Percentiles rank a stretch among this genome's conserved stretches.
These are phyloP conservation scores for Prasinococcaceae sp. DNA, from an alignment of 139 green algal species.

Conservation along the genomic window DNA sequence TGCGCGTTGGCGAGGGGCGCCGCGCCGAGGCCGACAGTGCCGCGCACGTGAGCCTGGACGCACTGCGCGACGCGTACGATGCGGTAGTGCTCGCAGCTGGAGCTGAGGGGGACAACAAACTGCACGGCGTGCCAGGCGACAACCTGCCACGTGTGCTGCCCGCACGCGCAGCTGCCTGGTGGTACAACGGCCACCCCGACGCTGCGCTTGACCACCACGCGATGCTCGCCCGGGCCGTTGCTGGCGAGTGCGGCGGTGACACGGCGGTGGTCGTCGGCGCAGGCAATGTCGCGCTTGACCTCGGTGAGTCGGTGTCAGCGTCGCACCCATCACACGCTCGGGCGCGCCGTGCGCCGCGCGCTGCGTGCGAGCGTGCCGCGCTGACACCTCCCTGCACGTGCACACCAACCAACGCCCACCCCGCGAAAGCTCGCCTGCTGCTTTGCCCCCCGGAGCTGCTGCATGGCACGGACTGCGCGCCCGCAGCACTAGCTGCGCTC, in stretches of 20 bases:
- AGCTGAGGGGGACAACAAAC: too few relatives aligned
- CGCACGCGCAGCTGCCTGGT: constrained; percentile 91
- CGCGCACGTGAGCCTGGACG: constrained; percentile 47
- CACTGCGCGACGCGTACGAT: constrained; percentile 63
- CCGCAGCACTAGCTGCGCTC: constrained; percentile 44
- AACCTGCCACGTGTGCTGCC: constrained; percentile 45
- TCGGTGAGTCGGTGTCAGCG: too few relatives aligned
- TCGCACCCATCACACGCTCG: too few relatives aligned
- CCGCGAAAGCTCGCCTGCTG: too few relatives aligned
- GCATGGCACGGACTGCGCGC: constrained; percentile 63
- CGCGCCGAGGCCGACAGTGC: too few relatives aligned
- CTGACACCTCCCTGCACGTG: too few relatives aligned
- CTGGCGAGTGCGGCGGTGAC: constrained; percentile 31
- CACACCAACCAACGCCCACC: too few relatives aligned
- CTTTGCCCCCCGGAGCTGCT: constrained; percentile 43
- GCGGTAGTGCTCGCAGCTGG: too few relatives aligned
- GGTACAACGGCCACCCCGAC: constrained; percentile 96
- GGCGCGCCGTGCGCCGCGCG: too few relatives aligned
- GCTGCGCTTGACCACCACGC: too few relatives aligned
- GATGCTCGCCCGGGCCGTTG: constrained; percentile 33
- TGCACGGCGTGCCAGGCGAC: constrained; percentile 20
- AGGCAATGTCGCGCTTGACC: constrained; percentile 1
- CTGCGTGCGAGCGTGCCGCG: not conserved
- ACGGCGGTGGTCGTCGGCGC: constrained; percentile 39
- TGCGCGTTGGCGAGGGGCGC: constrained; percentile 44